Evolutionary conservation across 148 eudicot species (phyloP).

Genomic region (Vaccinium myrtillus): DNA sequence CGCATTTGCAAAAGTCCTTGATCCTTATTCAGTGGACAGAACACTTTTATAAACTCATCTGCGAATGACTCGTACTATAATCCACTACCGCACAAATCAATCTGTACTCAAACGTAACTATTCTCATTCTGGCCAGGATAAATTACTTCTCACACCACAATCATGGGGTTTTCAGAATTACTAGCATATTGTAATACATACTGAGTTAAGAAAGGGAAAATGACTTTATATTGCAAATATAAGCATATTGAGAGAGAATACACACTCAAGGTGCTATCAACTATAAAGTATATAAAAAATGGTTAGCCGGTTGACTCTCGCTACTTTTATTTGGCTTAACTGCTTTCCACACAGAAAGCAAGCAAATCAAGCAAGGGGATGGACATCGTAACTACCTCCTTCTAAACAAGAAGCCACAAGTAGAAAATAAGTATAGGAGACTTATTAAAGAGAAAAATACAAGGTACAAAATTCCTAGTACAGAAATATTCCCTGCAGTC

Average conservation of each 20-base stretch:
- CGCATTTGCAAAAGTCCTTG: background rate
- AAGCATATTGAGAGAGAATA: background rate
- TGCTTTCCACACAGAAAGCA: background rate
- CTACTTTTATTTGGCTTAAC: background rate
- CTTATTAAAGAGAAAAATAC: background rate
- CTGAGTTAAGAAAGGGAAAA: background rate
- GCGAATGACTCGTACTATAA: background rate
- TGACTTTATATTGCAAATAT: background rate
- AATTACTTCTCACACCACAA: background rate
- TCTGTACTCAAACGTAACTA: background rate
- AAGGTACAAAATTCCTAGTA: background rate
- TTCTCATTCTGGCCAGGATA: background rate
- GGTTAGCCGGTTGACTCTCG: background rate
- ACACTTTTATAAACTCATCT: background rate
- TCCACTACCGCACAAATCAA: constrained; percentile 2
- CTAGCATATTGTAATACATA: background rate
- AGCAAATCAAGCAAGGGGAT: background rate
- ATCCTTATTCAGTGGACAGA: background rate
- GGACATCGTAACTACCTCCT: background rate
- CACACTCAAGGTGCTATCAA: constrained; percentile 1
- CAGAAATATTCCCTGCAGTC: background rate
- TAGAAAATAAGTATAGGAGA: background rate
- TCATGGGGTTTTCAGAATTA: background rate
- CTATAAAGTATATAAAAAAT: background rate
- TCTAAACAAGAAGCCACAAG: background rate